phyloP scores from a whole-genome alignment of 2,329 filamentous ascomycete genomes.

The Talaromyces amestolkiae region DNA sequence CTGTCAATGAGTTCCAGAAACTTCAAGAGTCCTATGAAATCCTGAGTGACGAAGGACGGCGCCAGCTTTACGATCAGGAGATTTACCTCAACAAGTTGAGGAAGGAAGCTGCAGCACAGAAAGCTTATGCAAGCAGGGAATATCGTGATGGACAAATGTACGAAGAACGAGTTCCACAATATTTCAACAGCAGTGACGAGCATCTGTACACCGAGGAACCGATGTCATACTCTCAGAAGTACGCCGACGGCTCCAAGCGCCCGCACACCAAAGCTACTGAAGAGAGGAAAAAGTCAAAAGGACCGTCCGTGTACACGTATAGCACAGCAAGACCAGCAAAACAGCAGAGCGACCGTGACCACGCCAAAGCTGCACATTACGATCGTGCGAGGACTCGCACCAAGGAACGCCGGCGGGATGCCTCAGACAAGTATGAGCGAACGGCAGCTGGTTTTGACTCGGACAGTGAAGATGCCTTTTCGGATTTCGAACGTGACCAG shows the following conservation, averaged over 20 bases:
- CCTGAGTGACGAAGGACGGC: constrained; percentile 71
- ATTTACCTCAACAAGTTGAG: constrained; percentile 65
- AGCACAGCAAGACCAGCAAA: constrained; percentile 34
- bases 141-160: constrained; percentile 44
- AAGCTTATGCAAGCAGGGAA: constrained; percentile 30
- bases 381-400: constrained; percentile 41
- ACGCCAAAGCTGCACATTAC: constrained; percentile 31
- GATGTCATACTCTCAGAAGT: constrained; percentile 39
- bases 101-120: constrained; percentile 53
- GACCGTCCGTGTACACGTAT: constrained; percentile 28
- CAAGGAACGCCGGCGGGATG: constrained; percentile 43
- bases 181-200: constrained; percentile 38
- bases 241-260: constrained; percentile 37
- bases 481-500: constrained; percentile 23
- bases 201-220: constrained; percentile 37
- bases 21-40: constrained; percentile 93
- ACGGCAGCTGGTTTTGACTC: constrained; percentile 27
- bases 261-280: constrained; percentile 33
- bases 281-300: constrained; percentile 40
- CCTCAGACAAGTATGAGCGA: constrained; percentile 39
- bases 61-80: constrained; percentile 74
- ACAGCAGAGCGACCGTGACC: constrained; percentile 32
- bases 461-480: constrained; percentile 35
- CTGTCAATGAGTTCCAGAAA: constrained; percentile 84
- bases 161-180: constrained; percentile 43